phyloP scores from a whole-genome alignment of 768 basidiomycete species.

The Clitopilus hobsonii region DNA sequence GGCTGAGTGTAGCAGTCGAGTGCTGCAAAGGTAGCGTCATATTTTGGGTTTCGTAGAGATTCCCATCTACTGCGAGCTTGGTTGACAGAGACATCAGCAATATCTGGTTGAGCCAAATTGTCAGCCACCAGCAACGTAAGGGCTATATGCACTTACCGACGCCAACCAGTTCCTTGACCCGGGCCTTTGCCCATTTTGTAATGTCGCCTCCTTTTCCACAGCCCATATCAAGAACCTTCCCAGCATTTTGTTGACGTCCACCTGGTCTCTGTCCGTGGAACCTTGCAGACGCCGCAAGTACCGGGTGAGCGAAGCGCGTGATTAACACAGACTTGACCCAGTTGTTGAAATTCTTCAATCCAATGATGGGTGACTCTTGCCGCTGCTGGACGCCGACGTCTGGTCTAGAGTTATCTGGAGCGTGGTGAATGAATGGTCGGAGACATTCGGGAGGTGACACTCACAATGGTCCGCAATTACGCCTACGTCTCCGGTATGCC shows the following conservation, averaged over 20 bases:
- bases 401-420: slow-evolving; percentile 84
- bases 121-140: slow-evolving; percentile 4
- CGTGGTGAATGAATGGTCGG: slow-evolving; percentile 2
- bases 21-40: slow-evolving; percentile 78
- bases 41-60: slow-evolving; percentile 44
- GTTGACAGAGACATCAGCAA: slow-evolving; percentile 82
- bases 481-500: slow-evolving; percentile 62
- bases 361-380: slow-evolving; percentile 88
- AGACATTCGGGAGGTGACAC: slow-evolving; percentile 20
- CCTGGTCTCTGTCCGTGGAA: slow-evolving; percentile 16
- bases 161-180: slow-evolving; percentile 72
- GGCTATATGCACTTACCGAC: slow-evolving; percentile 50
- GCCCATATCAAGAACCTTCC: slow-evolving; percentile 92
- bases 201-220: slow-evolving; percentile 99
- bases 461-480: slow-evolving; percentile 76
- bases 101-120: slow-evolving; percentile 51
- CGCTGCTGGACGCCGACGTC: slow-evolving; percentile 87
- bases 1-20: slow-evolving; percentile 85
- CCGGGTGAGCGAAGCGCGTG: slow-evolving; percentile 79
- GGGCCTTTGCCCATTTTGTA: slow-evolving; percentile 90
- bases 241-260: slow-evolving; percentile 30
- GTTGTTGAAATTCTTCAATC: slow-evolving; percentile 97
- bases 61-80: slow-evolving; percentile 81
- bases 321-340: slow-evolving; percentile 99
- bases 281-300: slow-evolving; percentile 37